These are phyloP conservation scores for Trametes polyzona DNA, from an alignment of 1,284 basidiomycete genomes.

Conservation along the genomic window DNA sequence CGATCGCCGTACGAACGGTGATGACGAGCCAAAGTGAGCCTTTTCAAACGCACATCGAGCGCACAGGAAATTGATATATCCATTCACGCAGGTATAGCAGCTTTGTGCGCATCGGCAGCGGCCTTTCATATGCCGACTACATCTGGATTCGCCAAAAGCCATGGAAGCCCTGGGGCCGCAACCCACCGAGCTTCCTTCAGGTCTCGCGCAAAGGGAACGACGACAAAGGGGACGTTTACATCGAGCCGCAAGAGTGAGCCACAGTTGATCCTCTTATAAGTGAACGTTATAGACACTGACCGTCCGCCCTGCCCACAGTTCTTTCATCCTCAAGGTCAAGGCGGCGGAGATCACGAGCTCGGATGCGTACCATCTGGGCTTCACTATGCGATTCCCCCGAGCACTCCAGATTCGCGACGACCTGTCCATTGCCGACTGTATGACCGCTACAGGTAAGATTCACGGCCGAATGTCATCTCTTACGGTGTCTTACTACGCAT, in stretches of 20 bases:
- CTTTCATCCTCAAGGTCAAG: conserved; percentile 88
- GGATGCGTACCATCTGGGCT: conserved; percentile 74
- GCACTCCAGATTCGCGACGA: conserved; percentile 82
- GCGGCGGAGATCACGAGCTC: conserved; percentile 84
- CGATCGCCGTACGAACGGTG: conserved; percentile 58
- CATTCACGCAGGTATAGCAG: conserved; percentile 60
- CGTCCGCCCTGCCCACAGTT: conserved; percentile 46
- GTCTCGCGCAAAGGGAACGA: conserved; percentile 63
- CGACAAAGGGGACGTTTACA: conserved; percentile 82
- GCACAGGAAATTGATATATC: too few relatives aligned
- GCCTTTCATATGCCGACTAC: conserved; percentile 84
- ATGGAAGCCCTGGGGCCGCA: conserved; percentile 75
- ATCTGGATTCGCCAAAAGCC: conserved; percentile 76
- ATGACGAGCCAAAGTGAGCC: conserved; percentile 64
- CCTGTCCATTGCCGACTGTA: conserved; percentile 67
- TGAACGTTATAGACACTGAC: conserved; percentile 8
- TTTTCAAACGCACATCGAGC: not conserved
- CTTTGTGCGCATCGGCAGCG: conserved; percentile 88
- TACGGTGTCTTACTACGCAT: conserved; percentile 32
- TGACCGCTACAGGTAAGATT: conserved; percentile 68
- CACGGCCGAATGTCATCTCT: too few relatives aligned
- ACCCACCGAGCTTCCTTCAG: conserved; percentile 64
- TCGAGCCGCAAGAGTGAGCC: conserved; percentile 77
- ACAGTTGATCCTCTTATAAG: not conserved
- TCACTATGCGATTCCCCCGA: conserved; percentile 88